These are phyloP conservation scores for Lactarius sp. DNA, from an alignment of 768 basidiomycete genomes.

Conservation along the genomic window DNA sequence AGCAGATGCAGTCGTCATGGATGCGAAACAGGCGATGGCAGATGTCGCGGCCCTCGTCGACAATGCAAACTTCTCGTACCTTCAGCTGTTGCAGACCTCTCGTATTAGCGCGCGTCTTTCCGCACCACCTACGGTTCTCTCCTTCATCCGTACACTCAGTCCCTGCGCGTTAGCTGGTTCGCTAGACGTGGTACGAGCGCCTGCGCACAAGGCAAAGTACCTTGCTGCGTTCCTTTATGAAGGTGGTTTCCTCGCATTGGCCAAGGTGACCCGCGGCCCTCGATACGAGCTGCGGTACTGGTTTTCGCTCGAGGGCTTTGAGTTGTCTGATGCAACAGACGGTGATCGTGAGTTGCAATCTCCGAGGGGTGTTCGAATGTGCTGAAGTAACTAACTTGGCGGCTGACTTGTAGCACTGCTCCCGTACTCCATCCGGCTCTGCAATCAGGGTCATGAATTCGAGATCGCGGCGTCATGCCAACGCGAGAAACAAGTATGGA, in stretches of 20 bases:
- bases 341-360: slow-evolving; percentile 62
- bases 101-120: slow-evolving; percentile 34
- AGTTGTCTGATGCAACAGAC: slow-evolving; percentile 60
- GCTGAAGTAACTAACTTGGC: neutral
- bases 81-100: slow-evolving; percentile 17
- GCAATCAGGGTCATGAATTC: slow-evolving; percentile 36
- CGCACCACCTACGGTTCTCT: slow-evolving; percentile 36
- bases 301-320: slow-evolving; percentile 73
- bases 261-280: slow-evolving; percentile 76
- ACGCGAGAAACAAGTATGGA: slow-evolving; percentile 85
- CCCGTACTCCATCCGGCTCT: slow-evolving; percentile 43
- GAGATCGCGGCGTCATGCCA: slow-evolving; percentile 83
- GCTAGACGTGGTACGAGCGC: slow-evolving; percentile 79
- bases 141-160: slow-evolving; percentile 73
- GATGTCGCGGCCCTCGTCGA: slow-evolving; percentile 25
- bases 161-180: slow-evolving; percentile 78
- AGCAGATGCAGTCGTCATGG: slow-evolving; percentile 15
- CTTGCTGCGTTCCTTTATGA: slow-evolving; percentile 85
- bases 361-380: neutral
- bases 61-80: slow-evolving; percentile 19
- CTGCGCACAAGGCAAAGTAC: slow-evolving; percentile 60
- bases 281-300: slow-evolving; percentile 86
- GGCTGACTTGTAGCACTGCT: slow-evolving; percentile 52
- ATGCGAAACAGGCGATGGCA: slow-evolving; percentile 21
- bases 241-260: slow-evolving; percentile 81